Conservation (phyloP, 202 grass and related monocot species). For the Carex arenaria region DNA sequence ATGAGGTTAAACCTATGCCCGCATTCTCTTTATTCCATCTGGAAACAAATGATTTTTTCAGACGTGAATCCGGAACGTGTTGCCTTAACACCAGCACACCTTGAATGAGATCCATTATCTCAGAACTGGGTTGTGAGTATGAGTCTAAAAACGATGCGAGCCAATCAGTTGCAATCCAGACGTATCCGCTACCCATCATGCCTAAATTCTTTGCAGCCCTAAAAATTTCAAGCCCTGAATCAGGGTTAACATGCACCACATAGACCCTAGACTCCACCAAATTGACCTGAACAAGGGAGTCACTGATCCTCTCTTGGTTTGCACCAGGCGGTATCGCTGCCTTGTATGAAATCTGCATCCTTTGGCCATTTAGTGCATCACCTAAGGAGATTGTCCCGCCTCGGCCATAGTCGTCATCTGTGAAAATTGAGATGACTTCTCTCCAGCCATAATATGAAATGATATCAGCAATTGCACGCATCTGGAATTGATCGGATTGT, state of each 20-base stretch:
- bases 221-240: constrained; percentile 64
- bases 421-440: constrained; percentile 75
- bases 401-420: constrained; percentile 88
- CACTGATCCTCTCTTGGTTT: constrained; percentile 28
- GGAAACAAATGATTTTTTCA: constrained; percentile 35
- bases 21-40: constrained; percentile 46
- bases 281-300: constrained; percentile 66
- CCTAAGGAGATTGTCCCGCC: constrained; percentile 62
- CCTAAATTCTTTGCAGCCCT: constrained; percentile 65
- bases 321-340: constrained; percentile 55
- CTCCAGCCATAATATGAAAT: constrained; percentile 67
- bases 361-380: constrained; percentile 54
- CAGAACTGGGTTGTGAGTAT: constrained; percentile 32
- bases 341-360: constrained; percentile 68
- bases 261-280: constrained; percentile 70
- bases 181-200: constrained; percentile 86
- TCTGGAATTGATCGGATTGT: constrained; percentile 71
- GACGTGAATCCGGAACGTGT: constrained; percentile 48
- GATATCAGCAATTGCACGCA: constrained; percentile 64
- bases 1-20: constrained; percentile 43
- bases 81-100: constrained; percentile 78
- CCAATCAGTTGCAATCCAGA: constrained; percentile 96
- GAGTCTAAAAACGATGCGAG: constrained; percentile 69
- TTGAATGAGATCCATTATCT: constrained; percentile 52
- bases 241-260: constrained; percentile 88